A percentile compares a stretch with the other conserved stretches of the same genome.
phyloP scores from a whole-genome alignment of 495 filamentous ascomycete species.

The Diplogelasinospora grovesii region DNA sequence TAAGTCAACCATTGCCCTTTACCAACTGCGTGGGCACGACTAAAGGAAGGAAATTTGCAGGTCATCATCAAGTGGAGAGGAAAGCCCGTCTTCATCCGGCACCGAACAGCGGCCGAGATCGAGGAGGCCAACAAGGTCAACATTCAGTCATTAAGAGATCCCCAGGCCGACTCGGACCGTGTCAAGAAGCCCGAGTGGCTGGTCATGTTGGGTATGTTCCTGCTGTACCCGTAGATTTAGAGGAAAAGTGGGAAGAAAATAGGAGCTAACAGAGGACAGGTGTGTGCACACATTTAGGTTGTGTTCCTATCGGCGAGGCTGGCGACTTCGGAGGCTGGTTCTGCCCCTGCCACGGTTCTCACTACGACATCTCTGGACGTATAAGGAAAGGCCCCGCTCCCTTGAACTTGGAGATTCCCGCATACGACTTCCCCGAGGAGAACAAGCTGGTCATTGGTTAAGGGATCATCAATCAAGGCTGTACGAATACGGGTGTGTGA shows the following conservation, averaged over 20 bases:
- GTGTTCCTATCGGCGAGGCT: constrained; percentile 97
- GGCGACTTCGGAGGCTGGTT: constrained; percentile 99
- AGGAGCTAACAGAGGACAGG: constrained; percentile 42
- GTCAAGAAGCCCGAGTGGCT: constrained; percentile 98
- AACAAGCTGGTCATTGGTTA: constrained; percentile 77
- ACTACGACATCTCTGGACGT: constrained; percentile 99
- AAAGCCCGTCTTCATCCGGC: constrained; percentile 99
- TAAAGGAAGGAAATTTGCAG: constrained; percentile 36
- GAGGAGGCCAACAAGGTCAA: constrained; percentile 73
- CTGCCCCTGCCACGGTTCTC: constrained; percentile 99
- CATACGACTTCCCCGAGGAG: constrained; percentile 80
- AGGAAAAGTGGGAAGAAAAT: not conserved
- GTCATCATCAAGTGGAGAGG: constrained; percentile 99
- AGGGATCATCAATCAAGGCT: constrained; percentile 9
- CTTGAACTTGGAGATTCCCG: constrained; percentile 91
- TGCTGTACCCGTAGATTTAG: not conserved
- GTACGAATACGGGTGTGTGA: constrained; percentile 3
- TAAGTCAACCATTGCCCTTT: constrained; percentile 42
- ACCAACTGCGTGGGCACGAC: not conserved
- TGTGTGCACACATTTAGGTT: constrained; percentile 98
- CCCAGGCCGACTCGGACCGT: constrained; percentile 82
- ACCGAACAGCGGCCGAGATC: constrained; percentile 86
- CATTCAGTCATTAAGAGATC: constrained; percentile 77
- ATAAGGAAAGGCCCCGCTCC: constrained; percentile 93
- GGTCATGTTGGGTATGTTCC: constrained; percentile 85